Evolutionary conservation across 306 rosid genomes (phyloP).

Genomic region (Sphenostylis stenocarpa): DNA sequence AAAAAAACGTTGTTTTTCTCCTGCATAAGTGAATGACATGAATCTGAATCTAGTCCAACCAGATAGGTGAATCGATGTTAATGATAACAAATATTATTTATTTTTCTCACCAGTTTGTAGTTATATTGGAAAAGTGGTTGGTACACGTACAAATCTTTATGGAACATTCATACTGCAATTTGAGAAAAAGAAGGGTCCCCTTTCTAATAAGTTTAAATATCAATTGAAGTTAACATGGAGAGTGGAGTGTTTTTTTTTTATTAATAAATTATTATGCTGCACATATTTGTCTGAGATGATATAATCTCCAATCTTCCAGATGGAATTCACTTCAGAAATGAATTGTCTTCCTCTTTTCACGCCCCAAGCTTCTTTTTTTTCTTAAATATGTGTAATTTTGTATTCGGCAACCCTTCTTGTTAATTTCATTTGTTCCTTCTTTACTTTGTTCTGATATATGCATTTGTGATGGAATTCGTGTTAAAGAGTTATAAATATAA

Average conservation of each 20-base stretch:
- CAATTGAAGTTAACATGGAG: background rate
- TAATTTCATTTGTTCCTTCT: background rate
- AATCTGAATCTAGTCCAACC: constrained; percentile 8
- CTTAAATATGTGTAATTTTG: no score
- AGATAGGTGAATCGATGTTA: background rate
- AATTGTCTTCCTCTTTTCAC: no score
- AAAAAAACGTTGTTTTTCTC: background rate
- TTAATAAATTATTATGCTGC: background rate
- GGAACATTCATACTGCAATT: background rate
- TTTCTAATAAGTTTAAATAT: background rate
- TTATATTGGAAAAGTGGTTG: background rate
- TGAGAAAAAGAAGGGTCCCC: background rate
- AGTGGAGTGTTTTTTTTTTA: background rate
- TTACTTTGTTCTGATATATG: background rate
- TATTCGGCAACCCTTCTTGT: background rate
- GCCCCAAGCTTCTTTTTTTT: no score
- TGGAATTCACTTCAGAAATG: no score
- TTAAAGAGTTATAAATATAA: no score
- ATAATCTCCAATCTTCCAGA: no score
- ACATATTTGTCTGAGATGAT: background rate
- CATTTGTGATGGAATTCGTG: background rate
- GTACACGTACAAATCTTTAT: background rate
- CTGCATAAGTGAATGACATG: background rate
- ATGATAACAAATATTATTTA: background rate
- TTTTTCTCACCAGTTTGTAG: background rate